Conservation (phyloP, 73 alveolate genomes). For the Effrenium voratum region DNA sequence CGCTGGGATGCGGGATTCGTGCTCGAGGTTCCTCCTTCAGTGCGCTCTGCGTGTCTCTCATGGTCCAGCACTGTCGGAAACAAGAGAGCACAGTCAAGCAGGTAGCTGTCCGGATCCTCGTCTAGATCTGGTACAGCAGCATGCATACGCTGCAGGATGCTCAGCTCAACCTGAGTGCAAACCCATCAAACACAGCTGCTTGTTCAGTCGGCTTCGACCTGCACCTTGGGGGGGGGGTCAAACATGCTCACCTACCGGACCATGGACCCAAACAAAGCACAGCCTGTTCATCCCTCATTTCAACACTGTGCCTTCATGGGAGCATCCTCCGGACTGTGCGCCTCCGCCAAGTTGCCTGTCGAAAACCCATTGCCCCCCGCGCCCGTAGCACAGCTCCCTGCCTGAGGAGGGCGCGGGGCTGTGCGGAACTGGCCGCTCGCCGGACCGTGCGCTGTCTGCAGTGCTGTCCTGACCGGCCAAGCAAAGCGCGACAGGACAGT, state of each 20-base stretch:
- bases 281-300: background rate
- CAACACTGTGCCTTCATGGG: background rate
- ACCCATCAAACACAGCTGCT: background rate
- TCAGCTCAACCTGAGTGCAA: constrained; percentile 8
- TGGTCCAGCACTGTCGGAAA: too few relatives aligned
- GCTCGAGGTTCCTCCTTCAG: constrained; percentile 52
- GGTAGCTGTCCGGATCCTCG: too few relatives aligned
- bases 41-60: too few relatives aligned
- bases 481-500: too few relatives aligned
- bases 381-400: too few relatives aligned
- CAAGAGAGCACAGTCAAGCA: too few relatives aligned
- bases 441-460: constrained; percentile 6
- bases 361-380: background rate
- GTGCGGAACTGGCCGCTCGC: constrained; percentile 20
- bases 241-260: too few relatives aligned
- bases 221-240: too few relatives aligned
- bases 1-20: constrained; percentile 21
- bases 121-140: background rate
- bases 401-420: constrained; percentile 29
- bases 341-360: background rate
- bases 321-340: background rate
- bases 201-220: too few relatives aligned
- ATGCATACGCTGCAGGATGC: constrained; percentile 39
- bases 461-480: constrained; percentile 65
- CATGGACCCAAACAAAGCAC: too few relatives aligned